Evolutionary conservation across 352 stramenopile genomes (phyloP).

Genomic region (Elongisporangium prolatum): DNA sequence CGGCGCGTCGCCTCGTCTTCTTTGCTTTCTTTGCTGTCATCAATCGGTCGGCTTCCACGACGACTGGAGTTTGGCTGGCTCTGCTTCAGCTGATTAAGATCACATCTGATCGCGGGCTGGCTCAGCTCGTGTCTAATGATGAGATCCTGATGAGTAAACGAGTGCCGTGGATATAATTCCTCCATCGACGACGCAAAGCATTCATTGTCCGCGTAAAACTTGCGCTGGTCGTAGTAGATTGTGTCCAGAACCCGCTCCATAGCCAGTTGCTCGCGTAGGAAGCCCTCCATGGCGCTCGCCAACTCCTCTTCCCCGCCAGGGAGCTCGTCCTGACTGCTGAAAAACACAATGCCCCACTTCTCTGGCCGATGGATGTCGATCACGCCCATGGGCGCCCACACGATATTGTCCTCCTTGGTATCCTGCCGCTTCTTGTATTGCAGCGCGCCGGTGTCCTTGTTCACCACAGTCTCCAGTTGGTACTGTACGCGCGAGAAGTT

Average conservation of each 20-base stretch:
- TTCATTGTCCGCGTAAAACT: slow-evolving; percentile 31
- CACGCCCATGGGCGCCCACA: slow-evolving; percentile 66
- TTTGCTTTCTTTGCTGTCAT: background rate
- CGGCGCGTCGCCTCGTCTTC: slow-evolving; percentile 2
- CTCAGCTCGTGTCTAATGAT: slow-evolving; percentile 27
- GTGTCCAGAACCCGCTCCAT: slow-evolving; percentile 58
- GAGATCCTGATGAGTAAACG: slow-evolving; percentile 23
- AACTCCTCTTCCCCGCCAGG: slow-evolving; percentile 35
- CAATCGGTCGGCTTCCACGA: slow-evolving; percentile 3
- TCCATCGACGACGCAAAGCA: slow-evolving; percentile 38
- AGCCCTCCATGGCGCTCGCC: slow-evolving; percentile 20
- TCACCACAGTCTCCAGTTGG: slow-evolving; percentile 35
- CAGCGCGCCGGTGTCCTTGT: slow-evolving; percentile 39
- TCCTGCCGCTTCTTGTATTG: slow-evolving; percentile 49
- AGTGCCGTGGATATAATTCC: slow-evolving; percentile 24
- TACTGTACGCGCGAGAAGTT: slow-evolving; percentile 91
- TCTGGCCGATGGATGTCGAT: slow-evolving; percentile 77
- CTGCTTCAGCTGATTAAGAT: slow-evolving; percentile 7
- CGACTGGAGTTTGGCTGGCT: slow-evolving; percentile 3
- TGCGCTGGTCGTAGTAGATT: slow-evolving; percentile 66
- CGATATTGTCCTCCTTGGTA: slow-evolving; percentile 61
- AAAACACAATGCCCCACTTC: slow-evolving; percentile 67
- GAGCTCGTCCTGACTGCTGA: slow-evolving; percentile 39
- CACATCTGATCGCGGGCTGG: slow-evolving; percentile 20
- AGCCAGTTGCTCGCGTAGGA: slow-evolving; percentile 42